phyloP scores from a whole-genome alignment of 2,329 filamentous ascomycete species.

The Anthostomella pinea region DNA sequence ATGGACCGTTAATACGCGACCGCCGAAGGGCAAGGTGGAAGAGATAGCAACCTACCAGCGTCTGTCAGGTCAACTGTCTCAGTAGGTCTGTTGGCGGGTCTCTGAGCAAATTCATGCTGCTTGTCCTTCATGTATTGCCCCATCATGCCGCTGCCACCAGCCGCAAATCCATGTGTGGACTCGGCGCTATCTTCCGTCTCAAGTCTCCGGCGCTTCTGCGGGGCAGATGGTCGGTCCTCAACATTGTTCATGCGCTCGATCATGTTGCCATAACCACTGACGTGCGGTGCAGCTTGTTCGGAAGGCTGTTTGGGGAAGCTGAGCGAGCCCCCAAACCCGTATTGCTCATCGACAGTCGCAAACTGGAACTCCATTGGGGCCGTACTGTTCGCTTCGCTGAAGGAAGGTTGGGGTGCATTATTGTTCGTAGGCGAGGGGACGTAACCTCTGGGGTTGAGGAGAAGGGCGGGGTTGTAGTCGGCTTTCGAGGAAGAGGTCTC shows the following conservation, averaged over 20 bases:
- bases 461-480: slow-evolving; percentile 39
- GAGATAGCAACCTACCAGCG: slow-evolving; percentile 41
- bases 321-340: slow-evolving; percentile 16
- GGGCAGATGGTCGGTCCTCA: slow-evolving; percentile 58
- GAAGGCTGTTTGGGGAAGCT: slow-evolving; percentile 10
- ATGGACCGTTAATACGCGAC: slow-evolving; percentile 23
- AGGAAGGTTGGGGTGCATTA: slow-evolving; percentile 18
- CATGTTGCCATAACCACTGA: slow-evolving; percentile 54
- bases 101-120: slow-evolving; percentile 41
- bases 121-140: slow-evolving; percentile 65
- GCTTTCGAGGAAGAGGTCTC: slow-evolving; percentile 16
- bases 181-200: slow-evolving; percentile 43
- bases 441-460: slow-evolving; percentile 42
- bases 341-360: slow-evolving; percentile 28
- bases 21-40: slow-evolving; percentile 11
- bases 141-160: slow-evolving; percentile 54
- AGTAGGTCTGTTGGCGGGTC: slow-evolving; percentile 24
- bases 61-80: slow-evolving; percentile 59
- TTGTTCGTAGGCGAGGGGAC: slow-evolving; percentile 15
- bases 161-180: slow-evolving; percentile 42
- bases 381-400: slow-evolving; percentile 28
- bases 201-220: slow-evolving; percentile 65
- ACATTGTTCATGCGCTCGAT: slow-evolving; percentile 77
- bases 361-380: slow-evolving; percentile 43
- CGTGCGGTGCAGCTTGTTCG: not conserved